phyloP scores from a whole-genome alignment of 1,139 yeast genomes.

The Lodderomyces parapsilosis region DNA sequence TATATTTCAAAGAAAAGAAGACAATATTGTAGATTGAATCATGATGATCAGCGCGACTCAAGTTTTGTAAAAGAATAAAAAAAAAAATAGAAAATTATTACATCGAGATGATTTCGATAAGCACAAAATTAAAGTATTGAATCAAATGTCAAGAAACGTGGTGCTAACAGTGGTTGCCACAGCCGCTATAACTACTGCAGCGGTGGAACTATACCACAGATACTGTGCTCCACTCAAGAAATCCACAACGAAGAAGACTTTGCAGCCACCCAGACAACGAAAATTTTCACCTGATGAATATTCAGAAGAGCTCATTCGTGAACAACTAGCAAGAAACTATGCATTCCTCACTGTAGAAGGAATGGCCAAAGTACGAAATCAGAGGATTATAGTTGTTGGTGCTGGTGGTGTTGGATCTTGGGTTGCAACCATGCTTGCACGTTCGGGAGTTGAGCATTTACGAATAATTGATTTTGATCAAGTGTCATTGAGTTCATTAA shows the following conservation, averaged over 20 bases:
- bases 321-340: conserved; percentile 89
- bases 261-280: background rate
- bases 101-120: background rate
- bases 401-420: conserved; percentile 99
- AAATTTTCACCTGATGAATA: conserved; percentile 23
- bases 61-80: background rate
- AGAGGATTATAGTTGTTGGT: conserved; percentile 86
- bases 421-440: conserved; percentile 88
- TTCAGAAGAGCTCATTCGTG: conserved; percentile 77
- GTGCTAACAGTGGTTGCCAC: conserved; percentile 35
- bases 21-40: background rate
- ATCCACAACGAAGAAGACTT: conserved; percentile 3
- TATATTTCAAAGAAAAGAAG: background rate
- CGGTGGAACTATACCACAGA: conserved; percentile 41
- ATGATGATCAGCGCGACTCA: background rate
- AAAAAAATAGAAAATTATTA: background rate
- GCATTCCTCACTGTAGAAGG: conserved; percentile 90
- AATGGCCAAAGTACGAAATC: conserved; percentile 68
- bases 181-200: conserved; percentile 38
- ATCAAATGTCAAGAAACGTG: conserved; percentile 13
- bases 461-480: conserved; percentile 93
- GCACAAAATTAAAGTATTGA: background rate
- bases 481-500: conserved; percentile 85
- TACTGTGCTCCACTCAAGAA: conserved; percentile 16
- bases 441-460: conserved; percentile 82